Base-by-base conservation (phyloP, 306 rosid genomes). In the Datisca glomerata region DNA sequence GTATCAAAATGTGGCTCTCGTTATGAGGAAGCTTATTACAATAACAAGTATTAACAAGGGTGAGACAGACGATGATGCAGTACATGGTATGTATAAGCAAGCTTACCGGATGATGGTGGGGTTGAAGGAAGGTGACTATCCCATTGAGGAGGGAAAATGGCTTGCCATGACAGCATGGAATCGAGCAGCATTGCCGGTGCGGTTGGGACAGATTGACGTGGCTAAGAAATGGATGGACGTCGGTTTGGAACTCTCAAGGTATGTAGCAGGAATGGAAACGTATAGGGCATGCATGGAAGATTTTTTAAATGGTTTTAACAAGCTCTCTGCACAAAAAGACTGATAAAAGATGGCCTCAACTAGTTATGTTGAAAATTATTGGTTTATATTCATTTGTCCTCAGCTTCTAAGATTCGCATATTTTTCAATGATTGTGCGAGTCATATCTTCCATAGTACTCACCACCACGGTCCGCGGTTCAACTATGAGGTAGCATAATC, bases 101-200 rank as follows among this genome's bases (percentile, higher is more conserved):
- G 95, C 91, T 43, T 77, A 77, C 25, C 43, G 78, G 61, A 61
- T 89, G 53, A 76, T 89, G 86, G 86, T 89, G 56, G 97, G 97
- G 34, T 61, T 89, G 67, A 80, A 77, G 76, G 81, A 80, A 48
- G 78, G 77, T 6, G 93, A 77, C 45, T 89, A 76, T 61, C 97
- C 97, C 2, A 45, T 36, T 5, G 95, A 74, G 43, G 97, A 83
- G 74, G 97, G 81, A 41, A 89, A 89, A 45, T 89, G 97, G 97
- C 77, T 89, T 29, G 78, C 86, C 46, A 89, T 72, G 78, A 89
- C 97, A 0, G 93, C 97, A 16, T 89, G 97, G 95, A 89, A 89
- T 57, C 66, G 91, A 46, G 97, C 97, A 8, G 76, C 91, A 5
- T 47, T 77, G 47, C 91, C 97, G 0, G 68, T 89, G 69, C 50